These are phyloP conservation scores for Pythium utonaiense DNA, from an alignment of 352 stramenopile species.

Conservation along the genomic window DNA sequence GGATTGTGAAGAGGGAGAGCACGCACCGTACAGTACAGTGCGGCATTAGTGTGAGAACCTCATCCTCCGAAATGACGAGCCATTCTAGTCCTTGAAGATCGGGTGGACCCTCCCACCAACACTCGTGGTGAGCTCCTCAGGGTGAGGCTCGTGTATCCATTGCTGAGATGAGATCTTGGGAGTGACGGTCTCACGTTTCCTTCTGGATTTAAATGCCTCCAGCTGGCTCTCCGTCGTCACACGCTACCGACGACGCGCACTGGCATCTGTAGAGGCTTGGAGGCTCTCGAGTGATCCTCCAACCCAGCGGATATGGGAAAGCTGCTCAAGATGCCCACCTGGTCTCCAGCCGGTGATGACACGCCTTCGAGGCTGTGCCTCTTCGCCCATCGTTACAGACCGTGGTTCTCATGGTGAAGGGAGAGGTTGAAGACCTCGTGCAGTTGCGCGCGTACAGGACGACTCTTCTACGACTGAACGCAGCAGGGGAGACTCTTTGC, in stretches of 20 bases:
- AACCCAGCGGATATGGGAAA: background rate
- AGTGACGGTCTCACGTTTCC: background rate
- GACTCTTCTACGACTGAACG: background rate
- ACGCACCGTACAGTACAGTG: too few relatives aligned
- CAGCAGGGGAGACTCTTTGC: too few relatives aligned
- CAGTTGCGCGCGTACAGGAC: background rate
- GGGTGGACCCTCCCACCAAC: background rate
- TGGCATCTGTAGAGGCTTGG: background rate
- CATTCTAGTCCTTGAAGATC: background rate
- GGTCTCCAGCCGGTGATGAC: background rate
- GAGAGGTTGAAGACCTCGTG: background rate
- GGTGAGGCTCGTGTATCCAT: background rate
- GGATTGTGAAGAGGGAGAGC: too few relatives aligned
- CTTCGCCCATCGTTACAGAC: background rate
- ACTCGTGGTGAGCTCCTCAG: background rate
- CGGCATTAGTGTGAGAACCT: too few relatives aligned
- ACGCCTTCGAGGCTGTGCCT: background rate
- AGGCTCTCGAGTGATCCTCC: background rate
- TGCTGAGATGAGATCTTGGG: constrained; percentile 1
- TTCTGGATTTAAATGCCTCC: constrained; percentile 1
- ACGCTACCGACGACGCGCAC: background rate
- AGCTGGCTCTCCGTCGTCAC: background rate
- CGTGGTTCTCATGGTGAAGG: background rate
- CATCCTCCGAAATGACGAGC: too few relatives aligned
- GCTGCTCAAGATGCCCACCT: too few relatives aligned